Evolutionary conservation across 1,139 yeast genomes (phyloP).

Genomic region (Lodderomyces jiufengensis): DNA sequence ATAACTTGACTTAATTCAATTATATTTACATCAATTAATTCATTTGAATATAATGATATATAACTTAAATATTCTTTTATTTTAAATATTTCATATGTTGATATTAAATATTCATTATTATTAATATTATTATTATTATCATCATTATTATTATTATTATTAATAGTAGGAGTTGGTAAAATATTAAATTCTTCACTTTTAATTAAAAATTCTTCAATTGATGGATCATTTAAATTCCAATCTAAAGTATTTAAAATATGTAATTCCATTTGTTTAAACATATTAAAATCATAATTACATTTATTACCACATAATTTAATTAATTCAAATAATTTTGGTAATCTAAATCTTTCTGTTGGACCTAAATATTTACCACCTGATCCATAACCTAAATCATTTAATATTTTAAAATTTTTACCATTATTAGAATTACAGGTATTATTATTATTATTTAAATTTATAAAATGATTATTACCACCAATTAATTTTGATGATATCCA

Average conservation of each 20-base stretch:
- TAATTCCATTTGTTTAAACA: constrained; percentile 55
- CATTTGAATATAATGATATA: constrained; percentile 34
- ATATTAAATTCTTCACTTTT: constrained; percentile 30
- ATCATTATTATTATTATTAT: constrained; percentile 1
- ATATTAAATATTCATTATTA: too few relatives aligned
- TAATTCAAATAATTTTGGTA: constrained; percentile 60
- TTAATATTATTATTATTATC: constrained; percentile 5
- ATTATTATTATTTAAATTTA: constrained; percentile 40
- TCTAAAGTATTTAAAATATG: constrained; percentile 57
- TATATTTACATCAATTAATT: constrained; percentile 32
- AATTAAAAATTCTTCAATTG: constrained; percentile 49
- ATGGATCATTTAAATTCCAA: constrained; percentile 60
- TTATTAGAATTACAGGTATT: too few relatives aligned
- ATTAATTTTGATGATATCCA: constrained; percentile 64
- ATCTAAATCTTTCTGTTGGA: constrained; percentile 63
- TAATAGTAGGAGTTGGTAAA: constrained; percentile 9
- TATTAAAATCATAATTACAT: constrained; percentile 55
- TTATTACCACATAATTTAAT: constrained; percentile 59
- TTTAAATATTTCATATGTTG: constrained; percentile 29
- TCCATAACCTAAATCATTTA: constrained; percentile 44
- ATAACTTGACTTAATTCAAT: constrained; percentile 35
- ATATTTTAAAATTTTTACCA: constrained; percentile 26
- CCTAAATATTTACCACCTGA: constrained; percentile 60
- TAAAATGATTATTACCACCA: constrained; percentile 70
- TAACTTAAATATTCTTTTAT: constrained; percentile 38